Percentiles rank a stretch among this genome's conserved stretches.
phyloP scores from a whole-genome alignment of 1,139 yeast genomes.

The Yamadazyma spencermartinsiae region DNA sequence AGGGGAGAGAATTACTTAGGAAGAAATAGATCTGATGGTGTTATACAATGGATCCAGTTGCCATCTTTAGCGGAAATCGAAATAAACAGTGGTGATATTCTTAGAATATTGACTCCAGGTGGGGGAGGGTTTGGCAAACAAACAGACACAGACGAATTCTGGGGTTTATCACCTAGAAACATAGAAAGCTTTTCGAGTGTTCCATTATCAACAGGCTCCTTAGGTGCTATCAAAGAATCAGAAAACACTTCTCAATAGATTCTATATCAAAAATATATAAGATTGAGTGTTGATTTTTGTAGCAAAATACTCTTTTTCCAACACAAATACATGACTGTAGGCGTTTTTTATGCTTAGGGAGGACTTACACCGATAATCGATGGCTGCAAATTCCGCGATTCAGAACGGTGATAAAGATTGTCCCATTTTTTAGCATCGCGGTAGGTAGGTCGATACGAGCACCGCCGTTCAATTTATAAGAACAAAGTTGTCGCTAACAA shows the following conservation, averaged over 20 bases:
- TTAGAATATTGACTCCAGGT: slow-evolving; percentile 51
- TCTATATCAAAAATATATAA: too few relatives aligned
- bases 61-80: slow-evolving; percentile 23
- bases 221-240: slow-evolving; percentile 24
- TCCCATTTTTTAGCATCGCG: too few relatives aligned
- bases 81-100: slow-evolving; percentile 39
- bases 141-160: slow-evolving; percentile 18
- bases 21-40: slow-evolving; percentile 24
- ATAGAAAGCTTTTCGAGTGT: slow-evolving; percentile 1
- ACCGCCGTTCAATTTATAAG: not conserved
- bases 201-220: slow-evolving; percentile 23
- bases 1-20: slow-evolving; percentile 63
- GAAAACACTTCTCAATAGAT: slow-evolving; percentile 27
- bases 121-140: slow-evolving; percentile 53
- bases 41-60: slow-evolving; percentile 23
- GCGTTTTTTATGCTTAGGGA: not conserved
- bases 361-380: not conserved
- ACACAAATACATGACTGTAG: too few relatives aligned
- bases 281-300: too few relatives aligned
- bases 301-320: too few relatives aligned
- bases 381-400: slow-evolving; percentile 1
- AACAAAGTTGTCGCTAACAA: not conserved
- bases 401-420: too few relatives aligned
- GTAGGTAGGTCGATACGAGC: not conserved
- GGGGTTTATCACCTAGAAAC: slow-evolving; percentile 13